phyloP scores from a whole-genome alignment of 164 flowering plant genomes.

The Cinnamomum micranthum region DNA sequence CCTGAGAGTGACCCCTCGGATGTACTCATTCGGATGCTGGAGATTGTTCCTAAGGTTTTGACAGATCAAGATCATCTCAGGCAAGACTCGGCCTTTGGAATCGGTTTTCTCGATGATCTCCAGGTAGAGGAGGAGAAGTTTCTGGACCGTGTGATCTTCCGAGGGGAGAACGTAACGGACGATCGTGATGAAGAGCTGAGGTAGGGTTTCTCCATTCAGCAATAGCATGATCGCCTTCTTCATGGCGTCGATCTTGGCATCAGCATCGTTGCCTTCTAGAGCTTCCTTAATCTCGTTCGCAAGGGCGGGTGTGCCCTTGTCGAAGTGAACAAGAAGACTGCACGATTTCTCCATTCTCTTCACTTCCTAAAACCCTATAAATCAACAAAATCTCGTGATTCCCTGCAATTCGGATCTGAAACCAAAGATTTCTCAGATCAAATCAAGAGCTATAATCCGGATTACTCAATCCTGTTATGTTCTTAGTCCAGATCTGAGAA shows the following conservation, averaged over 20 bases:
- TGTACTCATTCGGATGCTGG: constrained; percentile 88
- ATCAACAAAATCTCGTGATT: no score
- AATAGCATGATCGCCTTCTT: constrained; percentile 72
- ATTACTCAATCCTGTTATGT: no score
- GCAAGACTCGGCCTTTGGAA: constrained; percentile 59
- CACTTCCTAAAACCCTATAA: constrained; percentile 28
- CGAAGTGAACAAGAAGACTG: constrained; percentile 59
- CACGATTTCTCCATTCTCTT: constrained; percentile 89
- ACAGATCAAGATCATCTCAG: constrained; percentile 92
- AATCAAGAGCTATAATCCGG: no score
- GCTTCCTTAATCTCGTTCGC: constrained; percentile 83
- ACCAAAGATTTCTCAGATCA: no score
- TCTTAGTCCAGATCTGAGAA: no score
- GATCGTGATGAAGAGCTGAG: constrained; percentile 78
- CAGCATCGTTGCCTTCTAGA: constrained; percentile 64
- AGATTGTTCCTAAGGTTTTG: constrained; percentile 86
- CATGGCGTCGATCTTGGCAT: constrained; percentile 74
- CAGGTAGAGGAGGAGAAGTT: constrained; percentile 70
- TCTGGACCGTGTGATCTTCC: constrained; percentile 91
- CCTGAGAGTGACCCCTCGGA: constrained; percentile 85
- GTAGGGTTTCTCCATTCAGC: constrained; percentile 74
- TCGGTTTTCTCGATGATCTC: constrained; percentile 92
- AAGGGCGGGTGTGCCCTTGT: constrained; percentile 73
- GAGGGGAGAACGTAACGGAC: constrained; percentile 79
- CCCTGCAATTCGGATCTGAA: no score